Evolutionary conservation across 2,329 filamentous ascomycete species (phyloP), one percentile per base, ranked within the genome.

Genomic region (Exophiala calicioides): DNA sequence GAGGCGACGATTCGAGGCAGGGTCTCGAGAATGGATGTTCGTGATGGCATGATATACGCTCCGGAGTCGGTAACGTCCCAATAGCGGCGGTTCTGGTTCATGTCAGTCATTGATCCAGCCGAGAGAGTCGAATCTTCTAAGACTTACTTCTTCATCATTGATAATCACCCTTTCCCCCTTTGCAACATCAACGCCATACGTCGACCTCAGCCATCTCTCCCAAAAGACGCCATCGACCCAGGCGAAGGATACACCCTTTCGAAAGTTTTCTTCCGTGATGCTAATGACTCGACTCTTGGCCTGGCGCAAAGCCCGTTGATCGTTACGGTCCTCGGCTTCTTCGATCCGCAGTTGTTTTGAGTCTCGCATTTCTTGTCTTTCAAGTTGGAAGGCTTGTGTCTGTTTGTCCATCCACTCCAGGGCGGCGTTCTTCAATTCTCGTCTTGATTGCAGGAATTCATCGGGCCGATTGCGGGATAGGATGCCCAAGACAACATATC

Each of bases 401-500:
- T 96, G 88, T 71, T 94, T 93, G 67, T 97, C 91, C 80, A 97
- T 95, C 90, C 93, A 98, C 67, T 97, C 93, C 51, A 90, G 79
- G 6, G 93, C 93, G 1, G 93, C 93, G 57, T 86, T 91, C 79
- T 97, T 97, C 71, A 98, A 83, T 70, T 98, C 94, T 24, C 86
- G 83, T 66, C 88, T 86, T 19, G 88, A 86, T 46, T 78, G 77
- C 39, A 81, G 72, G 65, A 95, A 95, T 26, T 89, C 83, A 47
- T 91, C 87, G 27, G 84, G 75, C 50, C 90, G 82, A 26, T 88
- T 83, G 39, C 90, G 81, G 63, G 85, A 89, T 30, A 98, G 74
- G 24, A 98, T 85, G 13, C 87, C 93, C 12, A 98, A 80, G 1
- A 97, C 91, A n/a, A 97, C 91, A 47, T 93, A 81, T 71, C 90